phyloP scores from a whole-genome alignment of 2,329 filamentous ascomycete genomes.

The Colletotrichum endophyticum region DNA sequence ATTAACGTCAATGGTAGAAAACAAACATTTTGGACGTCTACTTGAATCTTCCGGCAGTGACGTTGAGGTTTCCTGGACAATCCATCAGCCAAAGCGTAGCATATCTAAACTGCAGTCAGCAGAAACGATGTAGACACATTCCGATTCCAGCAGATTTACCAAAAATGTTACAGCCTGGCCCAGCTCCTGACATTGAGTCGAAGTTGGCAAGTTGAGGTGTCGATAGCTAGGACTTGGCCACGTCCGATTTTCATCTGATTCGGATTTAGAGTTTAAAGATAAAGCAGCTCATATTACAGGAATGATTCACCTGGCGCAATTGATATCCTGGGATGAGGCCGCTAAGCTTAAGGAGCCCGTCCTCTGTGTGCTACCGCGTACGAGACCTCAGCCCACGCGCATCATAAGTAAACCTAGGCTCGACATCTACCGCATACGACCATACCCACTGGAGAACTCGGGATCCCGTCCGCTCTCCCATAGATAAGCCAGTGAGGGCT shows the following conservation, averaged over 20 bases:
- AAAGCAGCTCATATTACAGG: neutral
- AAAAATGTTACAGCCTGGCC: fast-evolving
- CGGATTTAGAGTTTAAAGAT: fast-evolving
- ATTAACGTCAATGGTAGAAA: neutral
- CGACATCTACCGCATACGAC: neutral
- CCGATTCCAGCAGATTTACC: neutral
- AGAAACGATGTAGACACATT: neutral
- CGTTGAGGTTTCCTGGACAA: neutral
- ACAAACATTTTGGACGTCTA: neutral
- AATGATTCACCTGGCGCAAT: neutral
- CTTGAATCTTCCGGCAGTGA: neutral
- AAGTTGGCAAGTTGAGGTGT: neutral
- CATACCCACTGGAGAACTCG: neutral
- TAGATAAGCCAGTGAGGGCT: neutral
- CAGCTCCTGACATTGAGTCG: neutral
- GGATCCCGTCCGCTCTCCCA: neutral
- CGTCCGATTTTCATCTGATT: neutral
- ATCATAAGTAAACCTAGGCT: fast-evolving
- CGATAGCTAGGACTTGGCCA: neutral
- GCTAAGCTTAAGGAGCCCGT: neutral
- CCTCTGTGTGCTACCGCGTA: too few species aligned
- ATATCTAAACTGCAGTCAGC: neutral
- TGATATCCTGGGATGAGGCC: fast-evolving
- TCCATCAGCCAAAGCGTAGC: neutral
- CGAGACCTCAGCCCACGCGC: too few species aligned